These are phyloP conservation scores for Phellopilus nigrolimitatus DNA, from an alignment of 1,284 basidiomycete genomes.

Conservation along the genomic window DNA sequence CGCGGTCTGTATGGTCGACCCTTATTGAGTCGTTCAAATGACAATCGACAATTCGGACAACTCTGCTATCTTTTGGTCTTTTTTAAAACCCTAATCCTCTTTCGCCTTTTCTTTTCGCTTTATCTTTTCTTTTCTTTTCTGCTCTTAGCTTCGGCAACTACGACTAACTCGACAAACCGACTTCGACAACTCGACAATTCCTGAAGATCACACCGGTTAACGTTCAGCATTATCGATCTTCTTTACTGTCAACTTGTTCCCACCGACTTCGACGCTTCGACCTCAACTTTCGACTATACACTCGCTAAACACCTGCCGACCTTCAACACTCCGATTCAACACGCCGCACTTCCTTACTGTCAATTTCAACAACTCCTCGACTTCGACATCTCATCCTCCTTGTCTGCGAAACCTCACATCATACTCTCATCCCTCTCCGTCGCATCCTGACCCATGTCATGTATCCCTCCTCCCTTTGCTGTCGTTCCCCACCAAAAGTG, in stretches of 20 bases:
- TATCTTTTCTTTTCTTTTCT: conserved; percentile 5
- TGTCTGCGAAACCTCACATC: neutral
- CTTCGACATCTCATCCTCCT: conserved; percentile 3
- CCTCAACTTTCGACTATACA: neutral
- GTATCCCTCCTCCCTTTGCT: neutral
- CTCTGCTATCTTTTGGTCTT: conserved; percentile 7
- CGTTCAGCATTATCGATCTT: neutral
- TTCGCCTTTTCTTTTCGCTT: conserved; percentile 12
- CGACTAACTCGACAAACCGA: conserved; percentile 7
- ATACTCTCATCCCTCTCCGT: neutral
- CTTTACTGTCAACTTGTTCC: conserved; percentile 1
- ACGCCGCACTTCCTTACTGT: neutral
- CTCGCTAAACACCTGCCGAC: conserved; percentile 1
- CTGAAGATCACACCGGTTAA: too few species aligned
- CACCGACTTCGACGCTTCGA: too few species aligned
- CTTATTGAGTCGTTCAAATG: conserved; percentile 37
- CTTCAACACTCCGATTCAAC: neutral
- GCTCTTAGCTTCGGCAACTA: conserved; percentile 10
- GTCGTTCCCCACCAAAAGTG: conserved; percentile 4
- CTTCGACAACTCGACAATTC: neutral
- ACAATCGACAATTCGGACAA: neutral
- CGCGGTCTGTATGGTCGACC: conserved; percentile 80
- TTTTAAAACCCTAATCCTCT: conserved; percentile 11
- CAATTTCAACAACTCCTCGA: neutral
- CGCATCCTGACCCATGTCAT: neutral